Conservation (phyloP, 306 rosid genomes). For the Cucurbita ficifolia region DNA sequence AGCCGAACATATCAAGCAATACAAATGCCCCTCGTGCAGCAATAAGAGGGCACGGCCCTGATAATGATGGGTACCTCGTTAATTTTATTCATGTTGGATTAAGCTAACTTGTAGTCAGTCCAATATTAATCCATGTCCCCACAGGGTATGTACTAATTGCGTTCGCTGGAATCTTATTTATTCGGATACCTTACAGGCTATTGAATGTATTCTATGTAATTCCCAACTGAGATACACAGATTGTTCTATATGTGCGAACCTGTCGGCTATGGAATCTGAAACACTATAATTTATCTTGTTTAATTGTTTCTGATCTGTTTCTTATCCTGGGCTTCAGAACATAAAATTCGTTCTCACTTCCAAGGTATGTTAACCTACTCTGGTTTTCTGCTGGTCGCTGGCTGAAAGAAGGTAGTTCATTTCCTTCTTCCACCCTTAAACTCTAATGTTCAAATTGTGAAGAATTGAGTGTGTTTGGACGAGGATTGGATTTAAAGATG, state of each 20-base stretch:
- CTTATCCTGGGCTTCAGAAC: neutral
- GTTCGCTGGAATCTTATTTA: neutral
- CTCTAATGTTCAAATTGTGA: neutral
- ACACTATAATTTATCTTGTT: neutral
- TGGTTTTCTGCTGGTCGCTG: neutral
- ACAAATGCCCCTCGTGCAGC: conserved; percentile 62
- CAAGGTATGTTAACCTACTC: neutral
- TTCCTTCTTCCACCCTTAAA: neutral
- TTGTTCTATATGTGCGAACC: neutral
- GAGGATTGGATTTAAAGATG: neutral
- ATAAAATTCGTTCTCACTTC: neutral
- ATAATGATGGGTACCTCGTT: conserved; percentile 3
- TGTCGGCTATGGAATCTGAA: neutral
- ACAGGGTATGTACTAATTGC: neutral
- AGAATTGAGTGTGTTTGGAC: neutral
- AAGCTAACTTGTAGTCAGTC: conserved; percentile 28
- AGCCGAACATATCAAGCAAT: conserved; percentile 55
- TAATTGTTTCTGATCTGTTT: neutral
- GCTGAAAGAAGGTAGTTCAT: neutral
- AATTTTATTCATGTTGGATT: conserved; percentile 24
- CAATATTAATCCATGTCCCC: neutral
- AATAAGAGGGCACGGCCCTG: conserved; percentile 50
- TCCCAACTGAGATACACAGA: neutral
- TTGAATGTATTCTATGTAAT: neutral
- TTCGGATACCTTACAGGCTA: neutral